Evolutionary conservation across 176 grass and related monocot species (phyloP).

Genomic region (Oropetium thomaeum): DNA sequence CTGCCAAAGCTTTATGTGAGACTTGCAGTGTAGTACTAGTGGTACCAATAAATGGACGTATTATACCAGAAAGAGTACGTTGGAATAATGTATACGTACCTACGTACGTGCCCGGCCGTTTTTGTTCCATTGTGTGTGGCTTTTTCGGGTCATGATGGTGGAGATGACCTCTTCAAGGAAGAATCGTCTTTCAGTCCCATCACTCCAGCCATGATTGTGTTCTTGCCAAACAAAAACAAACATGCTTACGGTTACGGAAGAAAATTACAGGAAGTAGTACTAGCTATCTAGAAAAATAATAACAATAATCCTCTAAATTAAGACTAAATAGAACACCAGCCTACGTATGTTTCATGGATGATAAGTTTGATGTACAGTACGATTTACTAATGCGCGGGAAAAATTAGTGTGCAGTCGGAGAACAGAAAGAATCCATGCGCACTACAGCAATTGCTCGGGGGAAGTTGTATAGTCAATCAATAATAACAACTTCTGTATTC

Average conservation of each 20-base stretch:
- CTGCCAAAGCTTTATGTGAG: constrained; percentile 40
- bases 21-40: neutral
- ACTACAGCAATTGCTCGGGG: neutral
- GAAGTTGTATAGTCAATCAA: constrained; percentile 22
- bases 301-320: neutral
- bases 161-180: constrained; percentile 45
- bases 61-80: constrained; percentile 10
- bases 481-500: constrained; percentile 1
- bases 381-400: neutral
- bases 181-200: constrained; percentile 55
- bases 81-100: constrained; percentile 4
- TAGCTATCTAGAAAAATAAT: neutral
- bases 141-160: constrained; percentile 36
- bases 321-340: neutral
- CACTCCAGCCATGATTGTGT: constrained; percentile 34
- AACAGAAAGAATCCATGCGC: neutral
- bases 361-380: neutral
- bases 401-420: neutral
- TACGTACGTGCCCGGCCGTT: constrained; percentile 13
- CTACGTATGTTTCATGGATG: neutral
- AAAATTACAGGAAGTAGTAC: neutral
- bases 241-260: neutral
- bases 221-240: constrained; percentile 4
- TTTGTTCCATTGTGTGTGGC: constrained; percentile 47
- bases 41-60: neutral